phyloP scores from a whole-genome alignment of 345 rosid genomes.

The Litchi chinensis region DNA sequence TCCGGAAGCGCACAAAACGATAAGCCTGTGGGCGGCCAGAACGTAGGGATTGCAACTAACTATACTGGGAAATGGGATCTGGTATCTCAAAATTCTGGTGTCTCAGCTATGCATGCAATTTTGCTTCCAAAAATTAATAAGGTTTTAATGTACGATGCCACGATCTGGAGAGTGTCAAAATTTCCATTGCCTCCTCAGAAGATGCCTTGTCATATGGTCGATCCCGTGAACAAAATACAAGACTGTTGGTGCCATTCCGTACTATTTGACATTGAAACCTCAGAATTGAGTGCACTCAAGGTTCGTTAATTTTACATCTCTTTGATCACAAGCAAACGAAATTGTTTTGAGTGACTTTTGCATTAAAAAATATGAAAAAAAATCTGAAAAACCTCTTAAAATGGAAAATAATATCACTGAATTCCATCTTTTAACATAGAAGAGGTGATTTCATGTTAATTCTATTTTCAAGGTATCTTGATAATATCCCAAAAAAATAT shows the following conservation, averaged over 20 bases:
- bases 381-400: no score
- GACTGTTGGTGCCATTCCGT: constrained; percentile 79
- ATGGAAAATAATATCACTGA: no score
- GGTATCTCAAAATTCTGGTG: constrained; percentile 57
- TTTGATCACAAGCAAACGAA: no score
- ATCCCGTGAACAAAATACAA: constrained; percentile 19
- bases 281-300: constrained; percentile 45
- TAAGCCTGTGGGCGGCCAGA: constrained; percentile 7
- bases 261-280: constrained; percentile 48
- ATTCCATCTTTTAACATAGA: no score
- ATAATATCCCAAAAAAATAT: no score
- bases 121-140: constrained; percentile 60
- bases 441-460: no score
- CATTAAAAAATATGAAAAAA: no score
- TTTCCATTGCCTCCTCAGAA: constrained; percentile 27
- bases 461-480: no score
- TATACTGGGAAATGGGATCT: constrained; percentile 60
- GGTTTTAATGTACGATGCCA: constrained; percentile 74
- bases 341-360: background rate
- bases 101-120: constrained; percentile 78
- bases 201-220: constrained; percentile 41
- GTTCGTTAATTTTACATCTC: constrained; percentile 30
- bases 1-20: no score
- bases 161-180: constrained; percentile 59
- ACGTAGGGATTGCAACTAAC: no score